Base-by-base conservation (phyloP, 1,284 basidiomycete genomes). In the Schizophyllum commune region DNA sequence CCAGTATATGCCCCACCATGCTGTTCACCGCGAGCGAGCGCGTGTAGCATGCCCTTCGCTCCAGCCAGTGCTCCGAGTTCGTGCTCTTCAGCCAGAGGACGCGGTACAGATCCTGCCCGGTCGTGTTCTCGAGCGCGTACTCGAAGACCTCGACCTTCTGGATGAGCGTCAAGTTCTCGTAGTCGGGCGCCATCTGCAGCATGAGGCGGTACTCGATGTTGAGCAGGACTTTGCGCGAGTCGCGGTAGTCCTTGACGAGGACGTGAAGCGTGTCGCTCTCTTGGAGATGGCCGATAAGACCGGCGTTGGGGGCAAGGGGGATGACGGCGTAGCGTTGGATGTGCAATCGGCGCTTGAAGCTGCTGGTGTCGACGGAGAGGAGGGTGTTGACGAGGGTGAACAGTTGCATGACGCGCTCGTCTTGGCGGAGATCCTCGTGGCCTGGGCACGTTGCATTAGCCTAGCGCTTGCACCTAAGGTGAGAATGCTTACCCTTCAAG, bases 101-200 rank as follows among this genome's bases (percentile, higher is more conserved):
- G 20, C 96, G 83, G 74, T 99, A 99, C n/a, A 99, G 80, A 73
- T 99, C 97, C 76, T 99, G 97, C 0, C 97, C 97, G 0, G 95
- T 98, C 0, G 97, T 99, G 70, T 99, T 99, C 75, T 99, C 96
- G 53, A 99, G 81, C 3, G 97, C 96, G 70, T 99, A 99, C 74
- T 99, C 95, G 75, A 99, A 99, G 19, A 99, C 97, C 72, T 99
- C 97, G 53, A 99, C 94, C 79, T 99, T 99, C 74, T 99, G 96
- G 63, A 99, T 83, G 2, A 98, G 79, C 33, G 92, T 95, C 53
- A 99, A 79, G 68, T 90, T 91, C 74, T 99, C 97, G 73, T 99
- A 99, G 74, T 99, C 97, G 8, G 97, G 96, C 11, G 97, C 96
- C 96, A 99, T 99, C 91, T 98, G 69, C 19, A 98, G 86, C 93